These are phyloP conservation scores for Spergularia azorica DNA, from an alignment of 179 eudicot genomes.

Conservation along the genomic window DNA sequence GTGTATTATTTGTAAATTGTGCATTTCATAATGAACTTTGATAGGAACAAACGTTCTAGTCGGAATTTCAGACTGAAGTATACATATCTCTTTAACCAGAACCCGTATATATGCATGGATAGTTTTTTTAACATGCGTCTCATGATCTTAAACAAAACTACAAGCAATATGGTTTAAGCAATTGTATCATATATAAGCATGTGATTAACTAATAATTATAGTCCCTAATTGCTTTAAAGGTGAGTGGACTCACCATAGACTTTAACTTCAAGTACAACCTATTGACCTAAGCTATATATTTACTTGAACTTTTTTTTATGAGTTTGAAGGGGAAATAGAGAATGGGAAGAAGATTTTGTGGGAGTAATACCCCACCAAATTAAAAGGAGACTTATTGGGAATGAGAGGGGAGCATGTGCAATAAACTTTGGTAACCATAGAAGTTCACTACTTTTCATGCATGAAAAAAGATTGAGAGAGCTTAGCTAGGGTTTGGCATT, in stretches of 20 bases:
- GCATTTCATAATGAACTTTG: too few relatives aligned
- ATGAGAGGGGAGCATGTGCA: conserved; percentile 63
- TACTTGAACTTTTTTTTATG: neutral
- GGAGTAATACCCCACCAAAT: conserved; percentile 30
- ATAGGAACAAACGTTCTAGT: too few relatives aligned
- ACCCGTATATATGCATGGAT: too few relatives aligned
- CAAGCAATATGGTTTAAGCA: conserved; percentile 3
- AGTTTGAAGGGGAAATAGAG: neutral
- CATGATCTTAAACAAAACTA: conserved; percentile 24
- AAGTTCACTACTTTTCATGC: conserved; percentile 58
- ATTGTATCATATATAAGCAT: neutral
- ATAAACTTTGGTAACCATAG: conserved; percentile 43
- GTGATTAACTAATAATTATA: conserved; percentile 7
- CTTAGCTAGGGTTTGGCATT: conserved; percentile 41
- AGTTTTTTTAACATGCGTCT: conserved; percentile 11
- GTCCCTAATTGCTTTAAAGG: conserved; percentile 20
- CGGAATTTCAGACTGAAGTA: too few relatives aligned
- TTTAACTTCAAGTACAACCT: conserved; percentile 21
- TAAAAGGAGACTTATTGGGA: conserved; percentile 39
- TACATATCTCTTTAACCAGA: too few relatives aligned
- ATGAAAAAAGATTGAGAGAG: conserved; percentile 37
- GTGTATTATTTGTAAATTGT: too few relatives aligned
- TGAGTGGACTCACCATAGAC: conserved; percentile 14
- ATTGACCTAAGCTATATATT: neutral
- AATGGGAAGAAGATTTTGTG: conserved; percentile 8